These are phyloP conservation scores for Phytophthora meadii DNA, from an alignment of 352 stramenopile genomes.

Conservation along the genomic window DNA sequence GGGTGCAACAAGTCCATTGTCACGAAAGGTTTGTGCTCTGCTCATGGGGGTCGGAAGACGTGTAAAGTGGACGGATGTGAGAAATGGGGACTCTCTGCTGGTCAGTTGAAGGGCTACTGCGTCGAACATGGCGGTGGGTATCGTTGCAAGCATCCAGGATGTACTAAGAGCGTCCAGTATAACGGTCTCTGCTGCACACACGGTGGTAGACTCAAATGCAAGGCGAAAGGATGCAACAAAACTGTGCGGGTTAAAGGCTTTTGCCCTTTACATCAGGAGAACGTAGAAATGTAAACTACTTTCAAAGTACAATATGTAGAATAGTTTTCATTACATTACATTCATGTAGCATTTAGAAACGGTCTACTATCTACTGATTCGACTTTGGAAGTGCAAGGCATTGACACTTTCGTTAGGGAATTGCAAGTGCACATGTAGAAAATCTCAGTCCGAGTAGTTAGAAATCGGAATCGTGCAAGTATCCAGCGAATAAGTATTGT, in stretches of 20 bases:
- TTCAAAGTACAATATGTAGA: no score
- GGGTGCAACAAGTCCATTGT: slow-evolving; percentile 28
- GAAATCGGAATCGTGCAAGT: slow-evolving; percentile 38
- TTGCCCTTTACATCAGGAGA: slow-evolving; percentile 16
- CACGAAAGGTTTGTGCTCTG: slow-evolving; percentile 30
- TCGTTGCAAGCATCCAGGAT: slow-evolving; percentile 31
- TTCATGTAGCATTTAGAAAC: slow-evolving; percentile 1
- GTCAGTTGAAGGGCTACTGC: slow-evolving; percentile 32
- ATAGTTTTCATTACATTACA: no score
- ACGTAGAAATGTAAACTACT: not conserved
- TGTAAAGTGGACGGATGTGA: slow-evolving; percentile 31
- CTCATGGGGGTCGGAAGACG: slow-evolving; percentile 31
- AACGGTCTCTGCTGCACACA: slow-evolving; percentile 36
- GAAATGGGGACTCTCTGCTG: slow-evolving; percentile 28
- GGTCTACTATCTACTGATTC: no score
- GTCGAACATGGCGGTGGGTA: slow-evolving; percentile 35
- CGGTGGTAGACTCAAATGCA: slow-evolving; percentile 17
- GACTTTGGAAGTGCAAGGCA: no score
- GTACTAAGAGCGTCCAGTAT: slow-evolving; percentile 31
- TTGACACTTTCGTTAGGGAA: no score
- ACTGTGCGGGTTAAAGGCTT: slow-evolving; percentile 27
- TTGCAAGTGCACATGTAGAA: no score
- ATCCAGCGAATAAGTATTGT: slow-evolving; percentile 33
- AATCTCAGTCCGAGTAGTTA: slow-evolving; percentile 15
- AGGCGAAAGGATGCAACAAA: slow-evolving; percentile 26